These are phyloP conservation scores for Fonsecaea pedrosoi DNA, from an alignment of 2,329 filamentous ascomycete species.

Conservation along the genomic window DNA sequence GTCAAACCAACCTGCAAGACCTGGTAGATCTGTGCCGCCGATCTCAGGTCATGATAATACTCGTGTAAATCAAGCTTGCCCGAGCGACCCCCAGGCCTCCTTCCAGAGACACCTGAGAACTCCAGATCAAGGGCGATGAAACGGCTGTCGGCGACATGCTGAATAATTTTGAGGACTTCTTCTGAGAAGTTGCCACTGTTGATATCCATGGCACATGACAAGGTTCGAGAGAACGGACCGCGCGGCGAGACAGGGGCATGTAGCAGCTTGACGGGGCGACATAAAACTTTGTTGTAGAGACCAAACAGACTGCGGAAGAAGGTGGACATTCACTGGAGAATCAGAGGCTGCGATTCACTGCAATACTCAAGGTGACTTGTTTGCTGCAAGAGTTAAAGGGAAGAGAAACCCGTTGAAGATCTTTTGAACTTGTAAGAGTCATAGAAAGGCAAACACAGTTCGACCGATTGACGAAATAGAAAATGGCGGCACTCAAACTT, in stretches of 20 bases:
- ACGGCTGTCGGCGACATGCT: slow-evolving; percentile 63
- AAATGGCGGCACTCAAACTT: not conserved
- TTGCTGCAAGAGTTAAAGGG: not conserved
- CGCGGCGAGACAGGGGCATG: slow-evolving; percentile 10
- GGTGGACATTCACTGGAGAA: slow-evolving; percentile 13
- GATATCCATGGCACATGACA: slow-evolving; percentile 39
- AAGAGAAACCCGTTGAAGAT: not conserved
- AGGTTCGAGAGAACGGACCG: slow-evolving; percentile 4
- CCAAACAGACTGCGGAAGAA: slow-evolving; percentile 18
- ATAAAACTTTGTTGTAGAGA: slow-evolving; percentile 26
- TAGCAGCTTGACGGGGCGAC: slow-evolving; percentile 25
- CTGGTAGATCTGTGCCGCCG: slow-evolving; percentile 67
- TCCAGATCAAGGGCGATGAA: slow-evolving; percentile 72
- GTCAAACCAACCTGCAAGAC: slow-evolving; percentile 72
- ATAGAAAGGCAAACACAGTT: slow-evolving; percentile 6
- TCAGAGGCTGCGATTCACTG: too few species aligned
- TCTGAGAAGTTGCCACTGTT: slow-evolving; percentile 32
- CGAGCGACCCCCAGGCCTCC: slow-evolving; percentile 39
- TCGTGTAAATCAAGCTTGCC: slow-evolving; percentile 61
- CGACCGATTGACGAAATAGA: not conserved
- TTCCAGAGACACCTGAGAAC: slow-evolving; percentile 65
- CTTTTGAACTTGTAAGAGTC: not conserved
- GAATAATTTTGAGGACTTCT: slow-evolving; percentile 55
- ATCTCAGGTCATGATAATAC: slow-evolving; percentile 66
- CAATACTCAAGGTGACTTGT: not conserved